phyloP scores from a whole-genome alignment of 305 asterid species.

The Fraxinus albicans region DNA sequence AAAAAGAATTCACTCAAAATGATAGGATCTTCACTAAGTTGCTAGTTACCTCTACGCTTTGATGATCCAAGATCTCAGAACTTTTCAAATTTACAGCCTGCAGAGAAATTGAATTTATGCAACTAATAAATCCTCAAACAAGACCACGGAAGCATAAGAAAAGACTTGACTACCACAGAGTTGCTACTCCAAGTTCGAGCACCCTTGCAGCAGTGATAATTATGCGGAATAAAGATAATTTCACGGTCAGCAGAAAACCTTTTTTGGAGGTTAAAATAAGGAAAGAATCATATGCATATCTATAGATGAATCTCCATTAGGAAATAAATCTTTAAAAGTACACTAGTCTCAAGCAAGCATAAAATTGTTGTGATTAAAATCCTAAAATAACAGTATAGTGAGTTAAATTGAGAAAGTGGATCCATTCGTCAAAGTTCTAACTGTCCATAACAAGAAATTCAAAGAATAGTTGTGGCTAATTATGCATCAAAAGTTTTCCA shows the following conservation, averaged over 20 bases:
- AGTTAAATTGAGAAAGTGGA: slow-evolving; percentile 5
- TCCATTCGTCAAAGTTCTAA: not conserved
- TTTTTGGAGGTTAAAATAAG: not conserved
- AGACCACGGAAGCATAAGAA: not conserved
- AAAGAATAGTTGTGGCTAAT: not conserved
- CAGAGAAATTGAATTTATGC: slow-evolving; percentile 37
- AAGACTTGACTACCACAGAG: not conserved
- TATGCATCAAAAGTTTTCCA: not conserved
- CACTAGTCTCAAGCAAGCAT: slow-evolving; percentile 12
- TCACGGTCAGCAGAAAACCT: not conserved
- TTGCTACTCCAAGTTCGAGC: not conserved
- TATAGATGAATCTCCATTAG: not conserved
- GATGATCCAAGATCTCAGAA: slow-evolving; percentile 76
- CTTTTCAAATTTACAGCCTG: slow-evolving; percentile 94
- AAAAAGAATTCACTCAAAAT: slow-evolving; percentile 12
- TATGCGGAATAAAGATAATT: not conserved
- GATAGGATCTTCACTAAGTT: slow-evolving; percentile 16
- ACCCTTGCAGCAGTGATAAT: not conserved
- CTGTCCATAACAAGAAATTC: not conserved
- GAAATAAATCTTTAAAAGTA: slow-evolving; percentile 1
- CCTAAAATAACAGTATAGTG: not conserved
- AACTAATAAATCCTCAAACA: slow-evolving; percentile 18
- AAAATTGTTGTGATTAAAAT: not conserved
- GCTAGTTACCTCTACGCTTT: slow-evolving; percentile 57
- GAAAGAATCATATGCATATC: not conserved